Evolutionary conservation across 2,329 filamentous ascomycete species (phyloP), one percentile per base, ranked within the genome.

Genomic region (Alternaria atra): DNA sequence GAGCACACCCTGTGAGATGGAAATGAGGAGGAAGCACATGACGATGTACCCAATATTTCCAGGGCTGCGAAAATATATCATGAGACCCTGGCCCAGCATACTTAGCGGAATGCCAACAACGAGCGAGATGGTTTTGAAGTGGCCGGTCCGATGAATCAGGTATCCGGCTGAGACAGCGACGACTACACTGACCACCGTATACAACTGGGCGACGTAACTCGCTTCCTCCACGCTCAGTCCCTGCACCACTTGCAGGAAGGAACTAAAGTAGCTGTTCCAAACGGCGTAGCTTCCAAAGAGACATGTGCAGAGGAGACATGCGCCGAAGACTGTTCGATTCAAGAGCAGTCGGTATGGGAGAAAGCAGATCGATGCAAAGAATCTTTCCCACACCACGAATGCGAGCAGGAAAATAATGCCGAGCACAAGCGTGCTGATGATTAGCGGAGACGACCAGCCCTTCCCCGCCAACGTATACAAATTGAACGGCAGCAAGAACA

Each of bases 401-500:
- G 40, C 62, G 25, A 73, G 52, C 17, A 81, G 66, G n/a, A 73
- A 54, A 7, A 73, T n/a, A 46, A 76, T 58, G 6, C 79, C 79
- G 12, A 78, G 23, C 7, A 78, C 67, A 4, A 79, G 63, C 67
- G 80, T 73, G 63, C 65, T 64, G 58, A 81, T 76, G 44, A 82
- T 74, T 27, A 73, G 62, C 3, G 67, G 52, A 6, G 74, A 71
- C 0, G 47, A 32, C 79, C 54, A 71, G 37, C 12, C 47, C 57
- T 58, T 68, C 37, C 34, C 68, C 50, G 68, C 63, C 25, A 71
- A 68, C 2, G 63, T 57, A 67, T 71, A 74, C n/a, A 74, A 40
- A 91, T 81, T 44, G 82, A 76, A 93, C 85, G 90, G 88, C 6
- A 93, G 84, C 15, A 93, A 80, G 69, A 92, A 86, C 10, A 91